These are phyloP conservation scores for Cucurbita moschata DNA, from an alignment of 306 rosid genomes.

Conservation along the genomic window DNA sequence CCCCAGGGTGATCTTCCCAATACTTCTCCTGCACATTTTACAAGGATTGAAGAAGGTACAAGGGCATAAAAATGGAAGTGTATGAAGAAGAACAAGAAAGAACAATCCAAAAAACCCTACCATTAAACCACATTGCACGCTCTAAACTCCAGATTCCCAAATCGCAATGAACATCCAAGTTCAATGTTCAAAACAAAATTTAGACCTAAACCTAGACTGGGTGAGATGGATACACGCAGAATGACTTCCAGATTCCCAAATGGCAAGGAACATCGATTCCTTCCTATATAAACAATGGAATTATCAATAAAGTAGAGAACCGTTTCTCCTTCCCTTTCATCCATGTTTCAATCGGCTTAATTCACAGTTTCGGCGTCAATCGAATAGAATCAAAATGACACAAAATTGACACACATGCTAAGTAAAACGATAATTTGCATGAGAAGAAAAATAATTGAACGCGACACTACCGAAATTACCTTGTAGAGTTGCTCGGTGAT, in stretches of 20 bases:
- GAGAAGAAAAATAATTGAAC: not conserved
- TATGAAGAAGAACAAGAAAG: not conserved
- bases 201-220: not conserved
- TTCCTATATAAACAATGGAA: not conserved
- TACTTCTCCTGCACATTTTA: conserved; percentile 56
- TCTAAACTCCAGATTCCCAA: not conserved
- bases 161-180: not conserved
- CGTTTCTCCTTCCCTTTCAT: not conserved
- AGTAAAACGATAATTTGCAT: not conserved
- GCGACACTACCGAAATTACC: conserved; percentile 17
- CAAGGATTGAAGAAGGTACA: not conserved
- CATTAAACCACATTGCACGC: not conserved
- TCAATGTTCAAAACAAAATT: not conserved
- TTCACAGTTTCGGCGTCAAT: not conserved
- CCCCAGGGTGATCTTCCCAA: conserved; percentile 89
- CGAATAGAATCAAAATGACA: not conserved
- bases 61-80: not conserved
- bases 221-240: not conserved
- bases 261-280: not conserved
- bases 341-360: not conserved
- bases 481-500: conserved; percentile 85
- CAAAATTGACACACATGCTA: not conserved
- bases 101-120: not conserved
- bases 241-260: not conserved
- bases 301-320: not conserved